A percentile compares a stretch with the other conserved stretches of the same genome.
Evolutionary conservation across 441 rosid genomes (phyloP).

Genomic region (Croton setiger): DNA sequence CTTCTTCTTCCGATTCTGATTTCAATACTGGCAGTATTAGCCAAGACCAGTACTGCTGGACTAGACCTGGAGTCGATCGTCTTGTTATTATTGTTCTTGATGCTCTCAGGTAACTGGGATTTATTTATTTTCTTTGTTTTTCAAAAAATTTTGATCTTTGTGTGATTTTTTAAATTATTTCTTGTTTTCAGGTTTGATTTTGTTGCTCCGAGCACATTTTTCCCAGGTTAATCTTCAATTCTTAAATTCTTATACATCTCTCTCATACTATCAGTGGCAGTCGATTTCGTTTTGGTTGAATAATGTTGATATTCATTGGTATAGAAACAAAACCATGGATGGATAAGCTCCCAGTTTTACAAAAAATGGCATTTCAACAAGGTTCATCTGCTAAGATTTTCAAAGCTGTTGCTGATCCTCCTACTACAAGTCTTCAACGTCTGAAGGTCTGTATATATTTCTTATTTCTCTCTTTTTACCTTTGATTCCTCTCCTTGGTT

Average conservation of each 20-base stretch:
- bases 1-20: neutral
- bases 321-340: constrained; percentile 83
- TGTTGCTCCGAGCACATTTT: constrained; percentile 74
- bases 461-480: neutral
- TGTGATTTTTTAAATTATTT: neutral
- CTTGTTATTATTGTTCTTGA: constrained; percentile 77
- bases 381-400: constrained; percentile 75
- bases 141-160: neutral
- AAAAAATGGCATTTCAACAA: constrained; percentile 56
- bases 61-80: constrained; percentile 70
- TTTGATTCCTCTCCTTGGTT: constrained; percentile 2
- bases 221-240: constrained; percentile 41
- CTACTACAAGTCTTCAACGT: constrained; percentile 94
- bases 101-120: constrained; percentile 59
- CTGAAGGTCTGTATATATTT: constrained; percentile 50
- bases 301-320: neutral
- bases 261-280: neutral
- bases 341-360: constrained; percentile 71
- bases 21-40: neutral
- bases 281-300: neutral
- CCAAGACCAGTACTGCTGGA: constrained; percentile 47
- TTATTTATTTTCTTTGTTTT: neutral
- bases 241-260: neutral
- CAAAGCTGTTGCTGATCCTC: constrained; percentile 96
- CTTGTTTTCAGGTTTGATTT: constrained; percentile 64